These are phyloP conservation scores for Xylaria cubensis DNA, from an alignment of 495 filamentous ascomycete genomes.

Conservation along the genomic window DNA sequence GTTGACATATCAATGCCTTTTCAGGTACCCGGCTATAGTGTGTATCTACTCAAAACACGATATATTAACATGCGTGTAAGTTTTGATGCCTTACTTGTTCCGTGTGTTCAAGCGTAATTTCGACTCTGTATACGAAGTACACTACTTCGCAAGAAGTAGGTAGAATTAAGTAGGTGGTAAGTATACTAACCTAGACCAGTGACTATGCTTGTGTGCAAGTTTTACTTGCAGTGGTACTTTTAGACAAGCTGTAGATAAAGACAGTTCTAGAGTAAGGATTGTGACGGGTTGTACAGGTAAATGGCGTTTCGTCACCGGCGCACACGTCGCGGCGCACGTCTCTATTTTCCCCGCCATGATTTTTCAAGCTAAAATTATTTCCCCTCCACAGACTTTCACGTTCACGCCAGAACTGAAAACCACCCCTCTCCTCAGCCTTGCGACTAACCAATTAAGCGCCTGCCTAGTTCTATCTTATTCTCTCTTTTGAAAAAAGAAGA, in stretches of 20 bases:
- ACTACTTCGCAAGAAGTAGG: not conserved
- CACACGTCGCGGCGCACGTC: conserved; percentile 18
- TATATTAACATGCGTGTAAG: not conserved
- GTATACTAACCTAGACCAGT: not conserved
- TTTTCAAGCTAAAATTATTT: conserved; percentile 20
- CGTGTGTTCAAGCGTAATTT: not conserved
- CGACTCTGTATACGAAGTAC: not conserved
- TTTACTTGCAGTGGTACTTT: not conserved
- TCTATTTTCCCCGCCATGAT: conserved; percentile 19
- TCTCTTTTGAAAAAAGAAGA: not conserved
- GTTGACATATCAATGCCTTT: too few relatives aligned
- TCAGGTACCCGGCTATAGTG: not conserved
- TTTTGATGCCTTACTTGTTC: not conserved
- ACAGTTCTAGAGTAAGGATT: not conserved
- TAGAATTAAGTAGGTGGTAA: not conserved
- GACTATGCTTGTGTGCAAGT: not conserved
- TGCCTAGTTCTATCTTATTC: not conserved
- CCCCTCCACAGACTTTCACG: conserved; percentile 17
- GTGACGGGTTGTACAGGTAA: not conserved
- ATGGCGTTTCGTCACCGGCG: not conserved
- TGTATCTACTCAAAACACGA: not conserved
- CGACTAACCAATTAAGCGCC: not conserved
- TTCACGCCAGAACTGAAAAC: not conserved
- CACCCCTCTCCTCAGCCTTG: not conserved
- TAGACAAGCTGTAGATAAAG: too few relatives aligned